Evolutionary conservation across 345 rosid species (phyloP), one percentile per base, ranked within the genome.

Genomic region (Eutrema yunnanense): DNA sequence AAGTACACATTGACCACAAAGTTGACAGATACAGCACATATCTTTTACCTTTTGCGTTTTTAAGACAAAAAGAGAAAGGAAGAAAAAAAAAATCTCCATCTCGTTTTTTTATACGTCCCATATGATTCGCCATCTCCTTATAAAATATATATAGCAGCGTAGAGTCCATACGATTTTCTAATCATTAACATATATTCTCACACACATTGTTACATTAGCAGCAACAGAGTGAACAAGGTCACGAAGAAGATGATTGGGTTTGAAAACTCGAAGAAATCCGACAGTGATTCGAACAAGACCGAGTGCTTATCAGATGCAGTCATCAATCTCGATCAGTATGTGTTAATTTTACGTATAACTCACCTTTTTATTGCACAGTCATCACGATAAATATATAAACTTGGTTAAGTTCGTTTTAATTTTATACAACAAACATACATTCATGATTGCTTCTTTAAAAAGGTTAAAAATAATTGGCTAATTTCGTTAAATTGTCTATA

Each of bases 241-340:
- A 37, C 2, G 43, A 76, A 53, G 69, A 68, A 36, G n/a, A n/a
- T n/a, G n/a, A n/a, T n/a, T n/a, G n/a, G n/a, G n/a, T n/a, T n/a
- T n/a, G n/a, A n/a, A n/a, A n/a, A n/a, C n/a, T n/a, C n/a, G n/a
- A n/a, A n/a, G n/a, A n/a, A n/a, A 53, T 36, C 65, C 33, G 42
- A 54, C 36, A 36, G 33, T 9, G 74, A 47, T 41, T 19, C 71
- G 9, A 47, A 57, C 72, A 64, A 76, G 27, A 54, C 51, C 57
- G 44, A 52, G 9, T 3, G 3, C 19, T 69, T 46, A 8, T 60
- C 74, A 12, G 79, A 69, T 51, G 48, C 50, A 10, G 34, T 70
- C 73, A 77, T 77, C 76, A 71, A 77, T 65, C 76, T 77, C 26
- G 68, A 77, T 44, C 76, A 57, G 80, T 77, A 71, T 0, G 72